Conservation (phyloP, 2,329 filamentous ascomycete genomes). For the Beauveria bassiana region DNA sequence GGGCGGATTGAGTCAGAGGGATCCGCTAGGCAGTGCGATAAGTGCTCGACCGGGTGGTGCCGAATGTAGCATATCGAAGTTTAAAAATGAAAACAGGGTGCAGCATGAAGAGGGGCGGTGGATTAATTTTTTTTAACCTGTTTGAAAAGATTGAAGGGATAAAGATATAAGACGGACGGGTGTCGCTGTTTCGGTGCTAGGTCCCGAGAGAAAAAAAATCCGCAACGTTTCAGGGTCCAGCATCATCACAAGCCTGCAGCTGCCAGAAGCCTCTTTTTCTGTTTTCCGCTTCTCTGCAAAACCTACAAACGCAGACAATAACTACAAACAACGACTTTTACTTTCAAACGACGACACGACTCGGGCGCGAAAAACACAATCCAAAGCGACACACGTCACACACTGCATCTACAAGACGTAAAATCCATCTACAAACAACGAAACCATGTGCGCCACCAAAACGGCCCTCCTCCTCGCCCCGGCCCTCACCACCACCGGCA, state of each 20-base stretch:
- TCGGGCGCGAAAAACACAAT: neutral
- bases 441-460: slow-evolving; percentile 3
- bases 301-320: no score
- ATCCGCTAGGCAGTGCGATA: neutral
- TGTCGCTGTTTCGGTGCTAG: neutral
- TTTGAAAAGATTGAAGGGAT: neutral
- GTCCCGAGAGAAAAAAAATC: neutral
- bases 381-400: neutral
- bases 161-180: neutral
- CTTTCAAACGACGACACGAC: neutral
- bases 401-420: no score
- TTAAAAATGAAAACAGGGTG: neutral
- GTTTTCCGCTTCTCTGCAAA: neutral
- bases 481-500: slow-evolving; percentile 38
- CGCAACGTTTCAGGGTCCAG: neutral
- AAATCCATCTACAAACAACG: neutral
- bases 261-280: neutral
- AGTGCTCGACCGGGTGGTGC: neutral
- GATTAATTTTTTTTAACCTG: neutral
- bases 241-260: neutral
- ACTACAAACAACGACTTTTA: no score
- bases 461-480: slow-evolving; percentile 34
- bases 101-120: neutral
- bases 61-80: neutral
- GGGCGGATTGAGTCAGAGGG: neutral